Evolutionary conservation across 495 filamentous ascomycete genomes (phyloP), one percentile per base, ranked within the genome.

Genomic region (Trichoderma parareesei): DNA sequence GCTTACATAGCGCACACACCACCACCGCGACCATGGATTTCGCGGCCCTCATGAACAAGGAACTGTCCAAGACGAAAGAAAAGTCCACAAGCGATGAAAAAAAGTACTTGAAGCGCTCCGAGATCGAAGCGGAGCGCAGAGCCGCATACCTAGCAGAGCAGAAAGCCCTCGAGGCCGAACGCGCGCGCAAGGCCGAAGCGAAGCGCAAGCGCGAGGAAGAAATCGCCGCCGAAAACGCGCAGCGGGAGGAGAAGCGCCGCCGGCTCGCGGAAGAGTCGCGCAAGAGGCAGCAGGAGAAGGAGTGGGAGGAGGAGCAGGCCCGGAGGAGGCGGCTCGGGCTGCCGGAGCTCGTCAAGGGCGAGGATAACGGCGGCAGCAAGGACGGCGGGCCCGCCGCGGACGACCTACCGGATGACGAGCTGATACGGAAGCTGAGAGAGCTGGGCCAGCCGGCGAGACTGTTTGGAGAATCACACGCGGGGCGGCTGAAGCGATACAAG

Each of bases 171-270:
- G 88, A 88, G 44, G 80, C 77, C 20, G 86, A 87, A 67, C 88
- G 90, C 53, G 83, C 87, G 61, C 85, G 86, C 41, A 85, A 83
- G 43, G 78, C 83, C 0, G 79, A 82, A 9, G 82, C 88, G 66
- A 97, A 97, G 75, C 91, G 92, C 63, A 92, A 93, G 76, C 82
- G 84, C n/a, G 93, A 98, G 61, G 93, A 96, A 20, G 94, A 96
- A 27, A 91, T 90, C 62, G 83, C 85, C 4, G 80, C 84, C 20
- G 86, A 87, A 43, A 81, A 82, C 57, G 82, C 80, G 8, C 82
- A 82, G 38, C 84, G 91, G 13, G 90, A 94, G 59, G 90, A 91
- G 67, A 96, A 96, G 76, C 86, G 88, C 66, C 82, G 82, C 65
- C 80, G 82, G 59, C 80, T 98, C 7, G 93, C 91, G 2, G 92